Evolutionary conservation across 192 early-diverging fungal genomes (phyloP).

Genomic region (Chytriomyces sp.): DNA sequence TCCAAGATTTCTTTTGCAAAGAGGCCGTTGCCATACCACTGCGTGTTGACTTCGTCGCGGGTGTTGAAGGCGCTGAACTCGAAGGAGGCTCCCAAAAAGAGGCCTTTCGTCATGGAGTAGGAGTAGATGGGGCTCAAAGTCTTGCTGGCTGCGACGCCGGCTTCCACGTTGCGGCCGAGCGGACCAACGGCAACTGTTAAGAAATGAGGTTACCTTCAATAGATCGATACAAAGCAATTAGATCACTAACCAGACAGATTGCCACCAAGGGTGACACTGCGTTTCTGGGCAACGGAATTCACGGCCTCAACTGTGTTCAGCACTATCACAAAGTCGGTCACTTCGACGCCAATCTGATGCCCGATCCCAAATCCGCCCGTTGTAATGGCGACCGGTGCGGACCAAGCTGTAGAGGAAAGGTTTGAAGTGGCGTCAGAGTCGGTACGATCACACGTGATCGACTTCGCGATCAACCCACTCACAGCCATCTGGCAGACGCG

Average conservation of each 20-base stretch:
- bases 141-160: conserved; percentile 28
- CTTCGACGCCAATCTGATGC: conserved; percentile 84
- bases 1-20: conserved; percentile 2
- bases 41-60: conserved; percentile 82
- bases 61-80: conserved; percentile 85
- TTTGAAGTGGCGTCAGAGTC: no score
- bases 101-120: conserved; percentile 87
- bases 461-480: conserved; percentile 12
- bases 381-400: conserved; percentile 79
- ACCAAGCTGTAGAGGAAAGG: conserved; percentile 65
- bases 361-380: conserved; percentile 82
- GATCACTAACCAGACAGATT: background rate
- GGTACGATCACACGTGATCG: background rate
- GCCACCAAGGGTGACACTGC: background rate
- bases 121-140: conserved; percentile 88
- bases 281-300: background rate
- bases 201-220: conserved; percentile 42
- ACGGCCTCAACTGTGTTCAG: conserved; percentile 78
- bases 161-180: conserved; percentile 65
- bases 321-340: conserved; percentile 90
- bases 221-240: background rate
- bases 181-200: conserved; percentile 29
- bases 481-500: conserved; percentile 68
- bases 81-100: conserved; percentile 88
- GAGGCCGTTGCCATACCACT: conserved; percentile 64